Base-by-base conservation (phyloP, 495 filamentous ascomycete species). In the Glutinoglossum americanum region DNA sequence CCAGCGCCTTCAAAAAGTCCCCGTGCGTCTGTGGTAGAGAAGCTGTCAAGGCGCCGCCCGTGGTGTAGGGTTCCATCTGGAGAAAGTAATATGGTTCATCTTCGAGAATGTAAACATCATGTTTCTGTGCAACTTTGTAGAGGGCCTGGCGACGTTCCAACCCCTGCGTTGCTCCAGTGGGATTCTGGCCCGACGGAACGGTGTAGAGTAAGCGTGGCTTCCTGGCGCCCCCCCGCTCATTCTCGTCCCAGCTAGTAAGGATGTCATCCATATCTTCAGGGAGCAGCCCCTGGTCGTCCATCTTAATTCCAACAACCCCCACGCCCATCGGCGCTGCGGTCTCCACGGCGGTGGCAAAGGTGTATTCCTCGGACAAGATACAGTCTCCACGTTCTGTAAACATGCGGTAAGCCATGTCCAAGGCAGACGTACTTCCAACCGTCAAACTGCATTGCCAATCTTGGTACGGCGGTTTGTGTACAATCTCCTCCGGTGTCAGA, bases 11-110 rank as follows among this genome's bases (percentile, higher is more conserved):
- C 62, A 84, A 72, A 66, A 84, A 83, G 1, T 78, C 78, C 6
- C 72, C 70, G 62, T 80, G 76, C 15, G 69, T 76, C 9, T 71
- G 62, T 1, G 80, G 78, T 0, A 76, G 73, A 21, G 78, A 75
- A 1, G 70, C 67, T 3, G 77, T 70, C 3, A 72, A 67, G 21
- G 69, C 67, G 55, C 74, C 68, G 30, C 72, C 66, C 26, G 78
- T 77, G 15, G 74, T 73, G 69, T 89, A 92, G 0, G 86, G 80
- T 65, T 86, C 80, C 88, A 98, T 95, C 71, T 98, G 92, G 54
- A 98, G 74, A 73, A 90, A 98, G 68, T 86, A 76, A 58, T 95
- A 95, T n/a, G 90, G 90, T 66, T 97, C 90, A 66, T 97, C 90
- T 70, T 97, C 90, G 60, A 97, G 64, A 67, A 97, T 89, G 68